Evolutionary conservation across 352 stramenopile species (phyloP).

Genomic region (Pythium vanterpoolii): DNA sequence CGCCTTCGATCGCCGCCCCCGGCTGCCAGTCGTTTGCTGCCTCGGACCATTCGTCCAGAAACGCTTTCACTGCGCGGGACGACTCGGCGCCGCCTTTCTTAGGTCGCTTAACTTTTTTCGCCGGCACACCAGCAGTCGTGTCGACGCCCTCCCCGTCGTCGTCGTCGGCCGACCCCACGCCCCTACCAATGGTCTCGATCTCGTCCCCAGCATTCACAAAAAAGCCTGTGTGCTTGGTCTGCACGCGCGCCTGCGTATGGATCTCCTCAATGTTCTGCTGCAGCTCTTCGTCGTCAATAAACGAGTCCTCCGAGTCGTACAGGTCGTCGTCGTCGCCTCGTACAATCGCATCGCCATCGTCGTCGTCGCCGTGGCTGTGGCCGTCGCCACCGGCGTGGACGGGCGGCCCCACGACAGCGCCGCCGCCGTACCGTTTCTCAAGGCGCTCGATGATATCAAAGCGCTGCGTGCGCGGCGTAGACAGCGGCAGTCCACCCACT

Average conservation of each 20-base stretch:
- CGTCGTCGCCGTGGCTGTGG: conserved; percentile 14
- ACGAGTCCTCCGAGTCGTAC: conserved; percentile 88
- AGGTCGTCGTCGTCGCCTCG: conserved; percentile 78
- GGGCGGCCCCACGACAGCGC: conserved; percentile 50
- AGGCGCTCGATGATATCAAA: conserved; percentile 88
- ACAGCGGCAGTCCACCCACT: conserved; percentile 5
- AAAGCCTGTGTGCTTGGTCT: conserved; percentile 86
- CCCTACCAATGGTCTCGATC: conserved; percentile 78
- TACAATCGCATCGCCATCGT: conserved; percentile 22
- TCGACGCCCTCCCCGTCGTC: conserved; percentile 14
- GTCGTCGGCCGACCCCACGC: conserved; percentile 14
- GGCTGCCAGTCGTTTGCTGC: conserved; percentile 71
- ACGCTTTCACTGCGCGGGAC: conserved; percentile 46
- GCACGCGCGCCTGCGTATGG: conserved; percentile 58
- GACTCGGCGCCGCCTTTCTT: conserved; percentile 52
- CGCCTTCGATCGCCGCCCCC: conserved; percentile 39
- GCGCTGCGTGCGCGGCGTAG: conserved; percentile 36
- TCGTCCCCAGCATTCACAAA: conserved; percentile 85
- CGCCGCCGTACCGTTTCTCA: conserved; percentile 80
- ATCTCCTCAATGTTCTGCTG: conserved; percentile 86
- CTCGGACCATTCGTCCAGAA: conserved; percentile 63
- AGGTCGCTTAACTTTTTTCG: conserved; percentile 30
- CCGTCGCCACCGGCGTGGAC: conserved; percentile 6
- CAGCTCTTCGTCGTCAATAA: conserved; percentile 82
- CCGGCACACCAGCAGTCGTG: neutral